phyloP scores from a whole-genome alignment of 805 yeast species.

The Candida alai region DNA sequence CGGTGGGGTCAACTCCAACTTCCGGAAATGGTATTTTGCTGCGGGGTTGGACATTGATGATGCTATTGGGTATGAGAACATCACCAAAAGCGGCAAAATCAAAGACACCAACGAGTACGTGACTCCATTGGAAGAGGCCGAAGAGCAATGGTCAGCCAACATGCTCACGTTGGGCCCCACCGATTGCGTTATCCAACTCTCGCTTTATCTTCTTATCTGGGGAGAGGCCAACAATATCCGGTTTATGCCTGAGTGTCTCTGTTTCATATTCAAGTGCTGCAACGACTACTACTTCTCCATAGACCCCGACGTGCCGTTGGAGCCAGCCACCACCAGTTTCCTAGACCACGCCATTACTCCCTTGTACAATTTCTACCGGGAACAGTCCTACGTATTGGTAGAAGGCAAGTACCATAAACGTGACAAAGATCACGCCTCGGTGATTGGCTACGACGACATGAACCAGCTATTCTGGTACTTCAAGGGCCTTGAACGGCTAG shows the following conservation, averaged over 20 bases:
- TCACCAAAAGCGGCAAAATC: conserved; percentile 19
- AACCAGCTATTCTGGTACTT: conserved; percentile 86
- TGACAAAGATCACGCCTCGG: conserved; percentile 62
- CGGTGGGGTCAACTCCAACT: conserved; percentile 68
- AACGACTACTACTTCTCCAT: conserved; percentile 58
- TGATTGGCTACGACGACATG: conserved; percentile 86
- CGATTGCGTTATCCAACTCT: conserved; percentile 60
- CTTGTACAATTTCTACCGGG: conserved; percentile 55
- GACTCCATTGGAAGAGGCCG: conserved; percentile 38
- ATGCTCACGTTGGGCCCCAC: conserved; percentile 48
- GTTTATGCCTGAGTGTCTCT: conserved; percentile 85
- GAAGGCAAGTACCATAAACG: conserved; percentile 43
- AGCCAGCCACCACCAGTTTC: conserved; percentile 36
- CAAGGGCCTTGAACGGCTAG: conserved; percentile 59
- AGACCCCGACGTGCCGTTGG: conserved; percentile 27
- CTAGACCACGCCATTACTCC: conserved; percentile 75
- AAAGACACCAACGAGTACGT: conserved; percentile 16
- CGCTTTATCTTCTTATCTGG: conserved; percentile 75
- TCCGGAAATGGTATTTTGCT: conserved; percentile 74
- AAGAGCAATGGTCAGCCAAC: conserved; percentile 47
- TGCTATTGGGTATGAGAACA: conserved; percentile 33
- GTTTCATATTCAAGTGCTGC: conserved; percentile 81
- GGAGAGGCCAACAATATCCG: conserved; percentile 86
- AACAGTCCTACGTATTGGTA: conserved; percentile 46
- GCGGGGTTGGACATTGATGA: conserved; percentile 64